Evolutionary conservation across 345 rosid species (phyloP), one percentile per base, ranked within the genome.

Genomic region (Atalantia buxifolia): DNA sequence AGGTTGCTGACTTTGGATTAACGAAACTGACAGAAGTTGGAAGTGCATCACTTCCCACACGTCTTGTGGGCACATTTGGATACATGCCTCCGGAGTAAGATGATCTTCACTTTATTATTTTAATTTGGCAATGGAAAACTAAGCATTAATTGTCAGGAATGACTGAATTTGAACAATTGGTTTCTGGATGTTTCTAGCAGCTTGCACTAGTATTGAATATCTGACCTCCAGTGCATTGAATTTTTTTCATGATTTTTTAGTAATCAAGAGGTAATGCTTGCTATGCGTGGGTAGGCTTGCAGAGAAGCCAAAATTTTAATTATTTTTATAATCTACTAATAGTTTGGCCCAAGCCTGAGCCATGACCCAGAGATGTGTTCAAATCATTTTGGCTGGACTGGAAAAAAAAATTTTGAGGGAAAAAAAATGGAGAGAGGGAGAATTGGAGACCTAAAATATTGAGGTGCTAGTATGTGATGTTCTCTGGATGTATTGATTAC

Each of bases 71-170:
- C 35, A 96, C 99, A 69, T 96, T 96, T 84, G 99, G 99, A 84
- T 96, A 96, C 84, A 96, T 96, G 99, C 92, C 99, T 27, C 99
- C 98, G 0, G 99, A 96, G 99, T 94, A 89, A 87, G 92, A 76
- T 80, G 27, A 57, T 50, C 69, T 66, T 75, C 25, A 5, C 45
- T 14, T 22, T 31, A 9, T 71, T 16, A 22, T 6, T 81, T 48
- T 45, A 24, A 57, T 38, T 60, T 25, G 21, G 14, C 25, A 56
- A 33, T 36, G 25, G 60, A 21, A 57, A 64, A 60, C 21, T 27
- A 24, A 16, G 36, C 53, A 14, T 21, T 40, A 50, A 35, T 55
- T 35, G 28, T 19, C 14, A 16, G 66, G 57, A 40, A 72, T 16
- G 45, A 30, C 45, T 16, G 22, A 33, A 33, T 24, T 72, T 59